Evolutionary conservation across 805 yeast genomes (phyloP).

Genomic region (Candida odintsovae): DNA sequence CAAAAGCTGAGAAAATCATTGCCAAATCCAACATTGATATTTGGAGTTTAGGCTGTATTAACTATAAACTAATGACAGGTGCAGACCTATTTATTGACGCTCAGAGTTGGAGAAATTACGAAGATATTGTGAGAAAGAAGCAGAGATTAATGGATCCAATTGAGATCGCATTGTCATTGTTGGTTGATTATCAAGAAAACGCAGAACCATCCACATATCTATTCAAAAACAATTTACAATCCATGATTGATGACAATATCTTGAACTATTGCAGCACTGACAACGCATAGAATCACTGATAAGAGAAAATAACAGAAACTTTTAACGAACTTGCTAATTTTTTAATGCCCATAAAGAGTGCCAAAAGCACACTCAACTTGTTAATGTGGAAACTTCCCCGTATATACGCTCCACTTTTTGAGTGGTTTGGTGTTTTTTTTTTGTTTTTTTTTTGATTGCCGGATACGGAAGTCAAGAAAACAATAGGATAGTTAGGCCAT

Average conservation of each 20-base stretch:
- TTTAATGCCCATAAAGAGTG: not conserved
- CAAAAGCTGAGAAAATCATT: not conserved
- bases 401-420: too few species aligned
- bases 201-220: not conserved
- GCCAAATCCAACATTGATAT: slow-evolving; percentile 2
- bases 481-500: not conserved
- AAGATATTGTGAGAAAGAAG: not conserved
- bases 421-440: too few species aligned
- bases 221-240: not conserved
- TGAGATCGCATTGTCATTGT: not conserved
- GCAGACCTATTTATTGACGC: slow-evolving; percentile 1
- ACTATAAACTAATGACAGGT: slow-evolving; percentile 3
- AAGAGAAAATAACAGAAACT: not conserved
- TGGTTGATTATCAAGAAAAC: not conserved
- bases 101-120: not conserved
- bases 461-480: slow-evolving; percentile 8
- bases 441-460: slow-evolving; percentile 2
- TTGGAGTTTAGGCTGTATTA: slow-evolving; percentile 12
- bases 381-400: too few species aligned
- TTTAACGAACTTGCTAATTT: not conserved
- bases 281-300: not conserved
- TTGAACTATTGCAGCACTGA: not conserved
- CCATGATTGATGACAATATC: not conserved
- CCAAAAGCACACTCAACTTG: too few species aligned
- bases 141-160: not conserved